A percentile compares a stretch with the other conserved stretches of the same genome.
Conservation (phyloP, 768 basidiomycete species). For the Amylocystis lapponica region DNA sequence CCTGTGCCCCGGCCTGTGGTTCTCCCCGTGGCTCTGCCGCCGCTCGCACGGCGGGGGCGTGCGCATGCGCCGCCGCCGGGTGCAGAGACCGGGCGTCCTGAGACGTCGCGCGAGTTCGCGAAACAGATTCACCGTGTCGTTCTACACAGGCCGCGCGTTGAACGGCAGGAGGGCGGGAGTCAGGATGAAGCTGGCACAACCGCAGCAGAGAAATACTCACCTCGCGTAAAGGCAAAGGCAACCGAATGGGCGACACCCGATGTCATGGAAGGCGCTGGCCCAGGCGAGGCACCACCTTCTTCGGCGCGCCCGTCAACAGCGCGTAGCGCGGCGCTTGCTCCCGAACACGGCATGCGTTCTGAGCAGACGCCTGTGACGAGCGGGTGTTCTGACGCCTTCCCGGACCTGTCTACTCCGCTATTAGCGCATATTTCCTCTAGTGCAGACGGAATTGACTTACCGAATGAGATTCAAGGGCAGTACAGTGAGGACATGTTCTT, state of each 20-base stretch:
- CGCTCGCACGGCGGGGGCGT: not conserved
- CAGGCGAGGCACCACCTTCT: not conserved
- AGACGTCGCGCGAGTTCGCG: slow-evolving; percentile 4
- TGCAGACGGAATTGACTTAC: slow-evolving; percentile 5
- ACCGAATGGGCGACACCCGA: not conserved
- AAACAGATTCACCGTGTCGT: slow-evolving; percentile 5
- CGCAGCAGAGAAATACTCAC: not conserved
- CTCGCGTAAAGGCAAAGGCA: not conserved
- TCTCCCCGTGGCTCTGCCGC: not conserved
- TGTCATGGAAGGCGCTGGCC: not conserved
- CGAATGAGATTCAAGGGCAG: slow-evolving; percentile 5
- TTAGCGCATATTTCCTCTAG: not conserved
- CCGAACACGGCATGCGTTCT: not conserved
- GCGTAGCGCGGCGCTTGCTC: not conserved
- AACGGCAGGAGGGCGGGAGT: slow-evolving; percentile 7
- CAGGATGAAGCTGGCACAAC: not conserved
- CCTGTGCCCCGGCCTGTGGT: not conserved
- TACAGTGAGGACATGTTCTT: slow-evolving; percentile 29
- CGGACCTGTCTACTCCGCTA: not conserved
- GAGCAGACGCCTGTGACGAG: no score
- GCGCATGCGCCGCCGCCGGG: not conserved
- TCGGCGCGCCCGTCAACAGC: not conserved
- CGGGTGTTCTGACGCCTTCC: not conserved
- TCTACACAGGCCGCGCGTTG: slow-evolving; percentile 2
- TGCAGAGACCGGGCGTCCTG: slow-evolving; percentile 4